Percentiles rank a stretch among this genome's conserved stretches.
These are phyloP conservation scores for Paecilomyces fulvus DNA, from an alignment of 2,329 filamentous ascomycete species.

Conservation along the genomic window DNA sequence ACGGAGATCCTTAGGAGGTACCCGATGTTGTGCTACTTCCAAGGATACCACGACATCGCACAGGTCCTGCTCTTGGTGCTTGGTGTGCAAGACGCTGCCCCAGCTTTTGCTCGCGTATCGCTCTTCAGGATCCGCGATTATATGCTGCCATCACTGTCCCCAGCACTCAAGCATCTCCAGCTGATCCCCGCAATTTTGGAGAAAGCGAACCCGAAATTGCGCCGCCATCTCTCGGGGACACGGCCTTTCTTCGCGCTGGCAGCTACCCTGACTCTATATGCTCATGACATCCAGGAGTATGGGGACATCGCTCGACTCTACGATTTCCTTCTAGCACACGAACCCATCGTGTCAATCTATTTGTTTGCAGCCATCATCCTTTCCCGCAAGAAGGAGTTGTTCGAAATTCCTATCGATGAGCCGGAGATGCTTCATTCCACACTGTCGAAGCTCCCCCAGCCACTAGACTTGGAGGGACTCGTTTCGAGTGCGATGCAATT, in stretches of 20 bases:
- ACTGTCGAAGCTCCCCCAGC: slow-evolving; percentile 75
- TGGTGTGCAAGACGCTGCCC: slow-evolving; percentile 50
- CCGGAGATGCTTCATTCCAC: slow-evolving; percentile 87
- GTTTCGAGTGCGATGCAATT: slow-evolving; percentile 59
- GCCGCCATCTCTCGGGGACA: slow-evolving; percentile 63
- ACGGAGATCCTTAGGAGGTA: slow-evolving; percentile 68
- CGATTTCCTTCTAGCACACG: slow-evolving; percentile 78
- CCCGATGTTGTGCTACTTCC: slow-evolving; percentile 87
- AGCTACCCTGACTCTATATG: slow-evolving; percentile 92
- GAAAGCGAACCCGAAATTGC: slow-evolving; percentile 62
- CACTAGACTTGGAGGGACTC: slow-evolving; percentile 70
- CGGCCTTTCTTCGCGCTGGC: slow-evolving; percentile 88
- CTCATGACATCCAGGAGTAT: slow-evolving; percentile 89
- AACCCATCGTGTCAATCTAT: slow-evolving; percentile 85
- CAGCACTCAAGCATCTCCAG: slow-evolving; percentile 75
- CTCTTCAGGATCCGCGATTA: slow-evolving; percentile 90
- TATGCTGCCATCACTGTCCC: slow-evolving; percentile 81
- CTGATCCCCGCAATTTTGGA: slow-evolving; percentile 76
- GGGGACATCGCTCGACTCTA: slow-evolving; percentile 83
- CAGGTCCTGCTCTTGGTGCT: slow-evolving; percentile 90
- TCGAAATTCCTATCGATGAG: slow-evolving; percentile 73
- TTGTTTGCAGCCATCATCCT: slow-evolving; percentile 85
- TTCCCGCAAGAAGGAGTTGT: slow-evolving; percentile 70
- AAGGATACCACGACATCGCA: slow-evolving; percentile 97
- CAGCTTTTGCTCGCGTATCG: slow-evolving; percentile 70